A percentile compares a stretch with the other conserved stretches of the same genome.
phyloP scores from a whole-genome alignment of 2,329 filamentous ascomycete species.

The Madurella fahalii region DNA sequence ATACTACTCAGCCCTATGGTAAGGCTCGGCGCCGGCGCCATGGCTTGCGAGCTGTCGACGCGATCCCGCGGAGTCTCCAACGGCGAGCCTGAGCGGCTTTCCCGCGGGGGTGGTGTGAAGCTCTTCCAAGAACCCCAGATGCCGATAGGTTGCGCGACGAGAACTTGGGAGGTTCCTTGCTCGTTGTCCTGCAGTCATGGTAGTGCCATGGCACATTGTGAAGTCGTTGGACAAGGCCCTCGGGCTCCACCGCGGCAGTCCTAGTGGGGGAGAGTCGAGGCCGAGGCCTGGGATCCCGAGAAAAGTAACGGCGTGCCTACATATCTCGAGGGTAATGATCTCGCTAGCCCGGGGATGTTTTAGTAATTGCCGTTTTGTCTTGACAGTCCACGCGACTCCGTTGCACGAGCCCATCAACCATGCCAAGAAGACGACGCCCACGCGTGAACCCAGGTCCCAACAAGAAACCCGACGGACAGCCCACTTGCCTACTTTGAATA shows the following conservation, averaged over 20 bases:
- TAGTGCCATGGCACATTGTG: not conserved
- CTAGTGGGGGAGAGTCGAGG: not conserved
- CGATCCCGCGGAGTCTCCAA: not conserved
- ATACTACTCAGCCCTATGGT: conserved; percentile 16
- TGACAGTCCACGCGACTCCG: no score
- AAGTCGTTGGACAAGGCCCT: not conserved
- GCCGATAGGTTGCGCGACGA: not conserved
- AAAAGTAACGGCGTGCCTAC: not conserved
- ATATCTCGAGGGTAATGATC: not conserved
- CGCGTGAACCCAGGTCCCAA: no score
- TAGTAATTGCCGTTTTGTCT: no score
- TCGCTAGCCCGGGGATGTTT: no score
- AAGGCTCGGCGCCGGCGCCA: conserved; percentile 4
- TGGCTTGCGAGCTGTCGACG: not conserved
- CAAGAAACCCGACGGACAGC: not conserved
- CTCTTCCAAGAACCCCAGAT: not conserved
- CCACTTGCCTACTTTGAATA: conserved; percentile 15
- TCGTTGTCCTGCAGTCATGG: conserved; percentile 3
- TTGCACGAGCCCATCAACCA: no score
- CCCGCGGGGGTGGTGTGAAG: no score
- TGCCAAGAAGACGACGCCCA: no score
- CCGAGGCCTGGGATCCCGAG: no score
- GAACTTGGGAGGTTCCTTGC: not conserved
- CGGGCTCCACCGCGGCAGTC: not conserved
- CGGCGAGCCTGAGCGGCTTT: not conserved